Evolutionary conservation across 371 early-diverging fungal species (phyloP).

Genomic region (Blyttiomyces sp.): DNA sequence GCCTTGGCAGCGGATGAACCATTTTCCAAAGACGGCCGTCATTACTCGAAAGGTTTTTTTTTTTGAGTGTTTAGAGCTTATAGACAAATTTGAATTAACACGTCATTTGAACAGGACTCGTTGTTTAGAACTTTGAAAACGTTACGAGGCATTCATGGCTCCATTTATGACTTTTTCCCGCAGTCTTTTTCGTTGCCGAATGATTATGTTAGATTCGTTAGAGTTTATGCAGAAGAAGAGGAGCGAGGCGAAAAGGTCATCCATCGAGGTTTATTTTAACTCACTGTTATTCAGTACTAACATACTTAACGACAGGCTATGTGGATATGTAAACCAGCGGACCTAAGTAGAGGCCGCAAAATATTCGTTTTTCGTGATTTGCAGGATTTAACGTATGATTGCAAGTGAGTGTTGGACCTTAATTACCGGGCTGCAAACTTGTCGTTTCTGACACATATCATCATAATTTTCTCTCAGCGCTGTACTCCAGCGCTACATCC

Average conservation of each 20-base stretch:
- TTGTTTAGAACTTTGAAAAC: conserved; percentile 40
- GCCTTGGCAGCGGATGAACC: conserved; percentile 39
- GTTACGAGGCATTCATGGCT: conserved; percentile 38
- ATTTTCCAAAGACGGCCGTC: conserved; percentile 40
- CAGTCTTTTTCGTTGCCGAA: conserved; percentile 42
- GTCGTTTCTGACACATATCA: no score
- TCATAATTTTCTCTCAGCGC: conserved; percentile 22
- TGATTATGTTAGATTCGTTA: conserved; percentile 41
- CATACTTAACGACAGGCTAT: no score
- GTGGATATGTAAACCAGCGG: conserved; percentile 51
- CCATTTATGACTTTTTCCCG: conserved; percentile 40
- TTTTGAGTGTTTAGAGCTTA: background rate
- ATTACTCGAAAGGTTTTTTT: conserved; percentile 37
- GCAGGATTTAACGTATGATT: conserved; percentile 39
- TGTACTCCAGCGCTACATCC: conserved; percentile 40
- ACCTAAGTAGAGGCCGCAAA: conserved; percentile 40
- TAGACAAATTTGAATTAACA: background rate
- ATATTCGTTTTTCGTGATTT: conserved; percentile 41
- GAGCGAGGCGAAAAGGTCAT: conserved; percentile 28
- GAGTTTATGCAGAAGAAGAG: conserved; percentile 33
- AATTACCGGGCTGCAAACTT: background rate
- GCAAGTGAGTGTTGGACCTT: conserved; percentile 26
- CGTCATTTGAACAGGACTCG: conserved; percentile 25
- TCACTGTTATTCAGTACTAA: background rate
- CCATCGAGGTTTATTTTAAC: background rate